A percentile compares a stretch with the other conserved stretches of the same genome.
Conservation (phyloP, 2,329 filamentous ascomycete species). For the Cercospora canescens region DNA sequence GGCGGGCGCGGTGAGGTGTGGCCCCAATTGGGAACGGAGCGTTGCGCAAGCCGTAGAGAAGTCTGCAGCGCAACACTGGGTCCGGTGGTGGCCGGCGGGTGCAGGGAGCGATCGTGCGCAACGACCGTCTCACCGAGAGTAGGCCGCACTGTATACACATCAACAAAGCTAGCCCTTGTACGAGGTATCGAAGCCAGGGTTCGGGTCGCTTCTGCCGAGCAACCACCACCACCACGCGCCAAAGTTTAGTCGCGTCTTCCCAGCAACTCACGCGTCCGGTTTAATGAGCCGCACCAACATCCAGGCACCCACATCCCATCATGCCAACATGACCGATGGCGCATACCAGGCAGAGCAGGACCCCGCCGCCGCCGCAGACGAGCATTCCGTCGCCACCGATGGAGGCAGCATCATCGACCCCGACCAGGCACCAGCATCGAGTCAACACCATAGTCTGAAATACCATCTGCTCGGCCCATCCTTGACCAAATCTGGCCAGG, state of each 20-base stretch:
- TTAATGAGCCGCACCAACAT: not conserved
- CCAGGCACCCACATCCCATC: not conserved
- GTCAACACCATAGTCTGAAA: conserved; percentile 69
- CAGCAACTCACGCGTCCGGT: not conserved
- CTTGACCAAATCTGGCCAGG: conserved; percentile 89
- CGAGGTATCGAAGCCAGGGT: not conserved
- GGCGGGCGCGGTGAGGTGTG: conserved; percentile 16
- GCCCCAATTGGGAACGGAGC: too few relatives aligned
- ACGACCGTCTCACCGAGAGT: too few relatives aligned
- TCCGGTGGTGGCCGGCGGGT: too few relatives aligned
- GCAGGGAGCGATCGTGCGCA: too few relatives aligned
- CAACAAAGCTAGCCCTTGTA: too few relatives aligned
- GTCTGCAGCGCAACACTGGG: too few relatives aligned
- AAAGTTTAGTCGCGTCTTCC: not conserved
- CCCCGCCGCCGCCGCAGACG: not conserved
- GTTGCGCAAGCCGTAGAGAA: conserved; percentile 59
- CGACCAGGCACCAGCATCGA: conserved; percentile 20
- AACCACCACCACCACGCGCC: not conserved
- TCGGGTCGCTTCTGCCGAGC: not conserved
- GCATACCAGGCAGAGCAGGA: not conserved
- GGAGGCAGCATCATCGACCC: not conserved
- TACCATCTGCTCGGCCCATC: conserved; percentile 89
- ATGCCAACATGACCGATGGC: not conserved
- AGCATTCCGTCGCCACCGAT: not conserved
- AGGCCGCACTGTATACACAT: too few relatives aligned